A percentile compares a stretch with the other conserved stretches of the same genome.
Conservation (phyloP, 495 filamentous ascomycete genomes). For the Bathelium albidoporum region DNA sequence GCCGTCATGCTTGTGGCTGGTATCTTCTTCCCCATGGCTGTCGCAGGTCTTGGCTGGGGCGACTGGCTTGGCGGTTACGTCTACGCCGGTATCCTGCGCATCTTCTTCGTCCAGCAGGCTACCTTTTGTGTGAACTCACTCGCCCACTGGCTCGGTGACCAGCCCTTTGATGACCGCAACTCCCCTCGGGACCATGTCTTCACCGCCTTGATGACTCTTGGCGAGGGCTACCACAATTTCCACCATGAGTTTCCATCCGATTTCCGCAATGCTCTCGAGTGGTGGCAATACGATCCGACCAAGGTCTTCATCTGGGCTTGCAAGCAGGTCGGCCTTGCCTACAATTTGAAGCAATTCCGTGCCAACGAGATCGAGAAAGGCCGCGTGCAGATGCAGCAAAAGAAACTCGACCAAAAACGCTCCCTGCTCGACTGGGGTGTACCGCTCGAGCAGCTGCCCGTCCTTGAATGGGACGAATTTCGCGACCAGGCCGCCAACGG, state of each 20-base stretch:
- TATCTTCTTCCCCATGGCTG: conserved; percentile 68
- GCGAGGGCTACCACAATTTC: conserved; percentile 99
- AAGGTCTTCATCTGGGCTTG: conserved; percentile 94
- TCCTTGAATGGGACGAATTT: conserved; percentile 95
- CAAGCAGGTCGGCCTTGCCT: conserved; percentile 91
- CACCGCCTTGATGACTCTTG: conserved; percentile 89
- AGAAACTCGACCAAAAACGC: conserved; percentile 98
- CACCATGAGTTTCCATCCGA: conserved; percentile 99
- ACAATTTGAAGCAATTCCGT: conserved; percentile 94
- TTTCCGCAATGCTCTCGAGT: conserved; percentile 96
- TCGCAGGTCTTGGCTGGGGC: conserved; percentile 80
- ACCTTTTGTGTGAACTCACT: conserved; percentile 99
- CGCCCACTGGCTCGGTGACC: conserved; percentile 97
- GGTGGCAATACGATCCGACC: conserved; percentile 97
- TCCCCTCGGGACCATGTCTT: conserved; percentile 93
- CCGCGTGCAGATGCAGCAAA: conserved; percentile 90
- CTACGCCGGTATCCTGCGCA: conserved; percentile 89
- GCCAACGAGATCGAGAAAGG: conserved; percentile 99
- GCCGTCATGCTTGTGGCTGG: conserved; percentile 83
- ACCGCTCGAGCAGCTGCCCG: conserved; percentile 85
- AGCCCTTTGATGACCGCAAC: conserved; percentile 99
- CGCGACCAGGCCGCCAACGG: conserved; percentile 80
- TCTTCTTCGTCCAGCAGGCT: conserved; percentile 98
- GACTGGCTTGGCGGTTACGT: conserved; percentile 88
- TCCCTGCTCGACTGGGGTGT: conserved; percentile 87